Evolutionary conservation across 768 basidiomycete species (phyloP).

Genomic region (Pleurotus citrinopileatus): DNA sequence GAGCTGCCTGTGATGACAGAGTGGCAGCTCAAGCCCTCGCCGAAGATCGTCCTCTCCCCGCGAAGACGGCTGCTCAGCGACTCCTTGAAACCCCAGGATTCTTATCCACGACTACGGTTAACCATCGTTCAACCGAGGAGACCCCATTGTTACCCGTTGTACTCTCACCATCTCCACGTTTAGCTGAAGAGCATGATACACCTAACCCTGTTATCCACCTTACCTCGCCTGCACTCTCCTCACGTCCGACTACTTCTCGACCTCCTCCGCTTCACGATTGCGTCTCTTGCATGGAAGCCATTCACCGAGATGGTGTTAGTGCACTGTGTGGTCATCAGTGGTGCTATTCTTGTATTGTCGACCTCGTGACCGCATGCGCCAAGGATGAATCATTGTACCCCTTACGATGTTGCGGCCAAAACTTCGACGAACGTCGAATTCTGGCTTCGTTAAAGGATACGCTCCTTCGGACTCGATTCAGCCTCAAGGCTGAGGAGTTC

Average conservation of each 20-base stretch:
- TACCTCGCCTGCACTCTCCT: not conserved
- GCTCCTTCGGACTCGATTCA: constrained; percentile 26
- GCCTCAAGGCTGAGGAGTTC: constrained; percentile 45
- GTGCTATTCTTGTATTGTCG: constrained; percentile 29
- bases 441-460: constrained; percentile 17
- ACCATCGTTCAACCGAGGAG: too few relatives aligned
- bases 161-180: not conserved
- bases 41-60: constrained; percentile 27
- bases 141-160: too few relatives aligned
- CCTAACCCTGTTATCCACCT: not conserved
- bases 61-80: constrained; percentile 13
- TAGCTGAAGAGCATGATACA: not conserved
- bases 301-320: constrained; percentile 9
- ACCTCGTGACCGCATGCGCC: constrained; percentile 30
- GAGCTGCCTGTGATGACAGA: constrained; percentile 38
- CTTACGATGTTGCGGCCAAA: constrained; percentile 34
- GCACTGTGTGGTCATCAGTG: constrained; percentile 37
- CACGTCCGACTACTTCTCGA: not conserved
- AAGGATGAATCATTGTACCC: constrained; percentile 41
- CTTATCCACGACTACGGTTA: not conserved
- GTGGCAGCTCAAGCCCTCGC: constrained; percentile 35
- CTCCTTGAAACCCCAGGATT: constrained; percentile 1
- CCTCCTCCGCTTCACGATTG: constrained; percentile 10
- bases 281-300: constrained; percentile 9
- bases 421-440: constrained; percentile 18